Base-by-base conservation (phyloP, 805 yeast genomes). In the Yarrowia sp. region DNA sequence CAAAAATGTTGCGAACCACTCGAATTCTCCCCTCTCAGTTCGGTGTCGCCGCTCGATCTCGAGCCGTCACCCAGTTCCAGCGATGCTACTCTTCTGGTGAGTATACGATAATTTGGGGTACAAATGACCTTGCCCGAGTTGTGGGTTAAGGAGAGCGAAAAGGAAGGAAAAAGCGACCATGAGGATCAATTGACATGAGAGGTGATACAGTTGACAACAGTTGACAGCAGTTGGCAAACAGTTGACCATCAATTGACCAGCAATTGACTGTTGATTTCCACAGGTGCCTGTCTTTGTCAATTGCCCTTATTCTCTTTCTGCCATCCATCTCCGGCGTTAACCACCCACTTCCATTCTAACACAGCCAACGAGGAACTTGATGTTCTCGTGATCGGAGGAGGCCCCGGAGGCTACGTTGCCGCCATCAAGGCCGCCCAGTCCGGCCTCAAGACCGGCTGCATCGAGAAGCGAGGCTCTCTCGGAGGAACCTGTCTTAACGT, bases 401-500 rank as follows among this genome's bases (percentile, higher is more conserved):
- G 99, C 70, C 99, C 99, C 74, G 99, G 98, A 80, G 99, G 99
- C 72, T 95, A 95, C 80, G 95, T 95, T 75, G 98, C 98, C 69
- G 99, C 99, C 76, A 95, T 95, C 80, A 94, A 92, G 81, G 97
- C 97, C 70, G 99, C 99, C 64, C 99, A 95, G 84, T 84, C 93
- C 71, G 98, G 98, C 50, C 85, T 84, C 75, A 89, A 93, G 80
- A 92, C 97, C 68, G 99, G 98, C 43, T 95, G 99, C 86, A 83
- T 95, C 73, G 99, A 95, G 81, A 92, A 92, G 83, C 89, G 99
- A 81, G 99, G 99, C 56, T 82, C 87, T 55, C 86, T 96, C 72
- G 99, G 99, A 72, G 99, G 99, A 77, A 95, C 99, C 69, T 95
- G 99, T 87, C 84, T 96, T 76, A 95, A 95, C 81, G 98, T 95